Base-by-base conservation (phyloP, 345 rosid species). In the Pugionium cornutum region DNA sequence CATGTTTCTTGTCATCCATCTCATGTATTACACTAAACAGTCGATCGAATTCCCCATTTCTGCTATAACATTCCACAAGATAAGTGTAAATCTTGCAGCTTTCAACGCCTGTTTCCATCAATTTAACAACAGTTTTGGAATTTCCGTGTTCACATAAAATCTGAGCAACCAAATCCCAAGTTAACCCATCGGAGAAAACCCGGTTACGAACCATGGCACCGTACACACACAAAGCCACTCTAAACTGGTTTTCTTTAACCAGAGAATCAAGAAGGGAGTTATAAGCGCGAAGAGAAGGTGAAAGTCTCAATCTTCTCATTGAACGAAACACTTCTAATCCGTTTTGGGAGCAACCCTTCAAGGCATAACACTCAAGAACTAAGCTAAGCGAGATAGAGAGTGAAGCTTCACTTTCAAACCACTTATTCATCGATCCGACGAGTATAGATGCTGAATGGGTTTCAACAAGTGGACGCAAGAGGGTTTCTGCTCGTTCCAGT, bases 221-320 rank as follows among this genome's bases (percentile, higher is more conserved):
- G 43, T 72, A 83, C 51, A 82, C 67, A 74, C 89, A 83, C 81
- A 81, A 84, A 76, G 82, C 83, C 43, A 74, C 51, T 66, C 68
- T 39, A 27, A 75, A 58, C 74, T 81, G 73, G 3, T 69, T 68
- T 9, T 49, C 66, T 50, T 78, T 69, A 53, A 9, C 64, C 29
- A 88, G 50, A 77, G 75, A 72, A 68, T 73, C 83, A 69, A 90
- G 87, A 70, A 82, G 72, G 47, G 76, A 57, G 77, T 83, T 83
- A 67, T 78, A 79, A 10, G 82, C 83, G 59, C 58, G 2, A 49
- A 67, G 35, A 0, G 82, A 76, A 74, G 84, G 84, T 4, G 62
- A 59, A 70, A 46, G 69, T 10, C 82, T 78, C 66, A 57, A 32
- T n/a, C 48, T 25, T 74, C 80, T 77, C 78, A 79, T 75, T 45